phyloP scores from a whole-genome alignment of 768 basidiomycete genomes.

The Suillus subluteus region DNA sequence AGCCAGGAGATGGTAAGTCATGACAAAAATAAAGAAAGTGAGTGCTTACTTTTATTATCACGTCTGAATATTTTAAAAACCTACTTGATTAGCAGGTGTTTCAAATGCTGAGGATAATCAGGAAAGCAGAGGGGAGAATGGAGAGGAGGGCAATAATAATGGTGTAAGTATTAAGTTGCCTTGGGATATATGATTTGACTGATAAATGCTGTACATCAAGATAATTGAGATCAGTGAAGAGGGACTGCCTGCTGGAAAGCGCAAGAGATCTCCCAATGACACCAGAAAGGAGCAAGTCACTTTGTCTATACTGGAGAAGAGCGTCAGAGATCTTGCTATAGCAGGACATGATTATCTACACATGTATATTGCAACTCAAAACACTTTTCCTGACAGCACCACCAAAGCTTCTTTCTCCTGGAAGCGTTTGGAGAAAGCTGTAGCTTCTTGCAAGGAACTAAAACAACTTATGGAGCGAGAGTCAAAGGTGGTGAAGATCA shows the following conservation, averaged over 20 bases:
- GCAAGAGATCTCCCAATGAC: background rate
- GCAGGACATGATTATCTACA: background rate
- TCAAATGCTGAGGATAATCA: background rate
- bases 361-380: background rate
- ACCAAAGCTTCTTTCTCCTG: background rate
- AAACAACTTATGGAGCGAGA: background rate
- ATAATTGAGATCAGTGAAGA: background rate
- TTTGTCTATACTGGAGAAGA: slow-evolving; percentile 1
- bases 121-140: background rate
- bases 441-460: background rate
- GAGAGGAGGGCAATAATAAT: background rate
- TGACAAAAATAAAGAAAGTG: background rate
- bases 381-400: background rate
- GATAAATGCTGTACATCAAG: background rate
- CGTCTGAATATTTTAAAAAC: background rate
- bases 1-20: background rate
- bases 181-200: background rate
- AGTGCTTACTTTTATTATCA: background rate
- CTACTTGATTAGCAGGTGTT: background rate
- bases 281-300: background rate
- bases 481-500: background rate
- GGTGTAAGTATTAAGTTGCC: background rate
- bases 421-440: background rate
- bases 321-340: background rate
- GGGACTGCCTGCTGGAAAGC: background rate